Percentiles rank a stretch among this genome's conserved stretches.
Conservation (phyloP, 352 stramenopile genomes). For the Phytopythium aichiense region DNA sequence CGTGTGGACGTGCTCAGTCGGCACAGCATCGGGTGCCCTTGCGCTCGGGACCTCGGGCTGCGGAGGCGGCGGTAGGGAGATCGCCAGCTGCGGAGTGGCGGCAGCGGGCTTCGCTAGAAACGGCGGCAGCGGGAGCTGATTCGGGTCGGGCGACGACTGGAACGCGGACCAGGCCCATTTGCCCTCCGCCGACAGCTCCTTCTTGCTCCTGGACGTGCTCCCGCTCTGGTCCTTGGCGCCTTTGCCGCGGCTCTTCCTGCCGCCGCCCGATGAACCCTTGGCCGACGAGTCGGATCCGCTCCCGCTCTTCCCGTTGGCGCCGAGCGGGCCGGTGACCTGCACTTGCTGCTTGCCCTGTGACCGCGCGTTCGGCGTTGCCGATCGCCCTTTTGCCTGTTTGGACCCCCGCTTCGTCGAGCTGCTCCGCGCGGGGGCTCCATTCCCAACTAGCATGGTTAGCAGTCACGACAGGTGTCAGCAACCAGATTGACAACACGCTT, state of each 20-base stretch:
- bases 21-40: neutral
- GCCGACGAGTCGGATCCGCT: slow-evolving; percentile 6
- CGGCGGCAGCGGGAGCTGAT: slow-evolving; percentile 66
- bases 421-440: slow-evolving; percentile 20
- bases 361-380: slow-evolving; percentile 34
- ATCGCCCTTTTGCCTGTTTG: slow-evolving; percentile 33
- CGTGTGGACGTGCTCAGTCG: neutral
- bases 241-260: slow-evolving; percentile 33
- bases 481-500: neutral
- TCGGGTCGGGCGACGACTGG: slow-evolving; percentile 73
- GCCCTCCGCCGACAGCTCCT: slow-evolving; percentile 45
- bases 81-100: neutral
- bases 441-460: neutral
- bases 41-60: slow-evolving; percentile 7
- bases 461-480: neutral
- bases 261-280: slow-evolving; percentile 7
- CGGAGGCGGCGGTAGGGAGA: slow-evolving; percentile 17
- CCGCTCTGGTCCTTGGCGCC: slow-evolving; percentile 14
- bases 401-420: slow-evolving; percentile 46
- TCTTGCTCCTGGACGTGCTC: slow-evolving; percentile 35
- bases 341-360: slow-evolving; percentile 38
- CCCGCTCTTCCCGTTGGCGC: slow-evolving; percentile 7
- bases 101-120: slow-evolving; percentile 34
- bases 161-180: slow-evolving; percentile 87
- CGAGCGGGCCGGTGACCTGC: slow-evolving; percentile 6